Base-by-base conservation (phyloP, 2,329 filamentous ascomycete species). In the Cytospora chrysosperma region DNA sequence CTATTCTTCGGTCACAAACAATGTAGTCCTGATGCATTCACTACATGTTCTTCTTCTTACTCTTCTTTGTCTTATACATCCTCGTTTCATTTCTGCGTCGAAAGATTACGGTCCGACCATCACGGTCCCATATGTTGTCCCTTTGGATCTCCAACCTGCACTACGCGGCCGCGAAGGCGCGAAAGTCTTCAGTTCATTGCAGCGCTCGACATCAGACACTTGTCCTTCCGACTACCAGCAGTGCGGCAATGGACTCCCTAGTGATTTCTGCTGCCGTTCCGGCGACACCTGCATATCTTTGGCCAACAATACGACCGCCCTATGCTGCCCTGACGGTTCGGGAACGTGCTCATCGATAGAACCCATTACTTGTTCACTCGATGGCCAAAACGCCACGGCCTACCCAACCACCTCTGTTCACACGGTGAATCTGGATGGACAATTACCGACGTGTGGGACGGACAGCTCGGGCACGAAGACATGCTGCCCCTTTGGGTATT, bases 1-100 rank as follows among this genome's bases (percentile, higher is more conserved):
- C 37, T 47, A 52, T 58, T 28, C 40, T 43, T 37, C 56, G 24
- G 13, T 19, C n/a, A 40, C 50, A 61, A 47, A 61, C 27, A 13
- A 65, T 65, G 64, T 65, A 65, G 61, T 54, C 57, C 59, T 53
- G 34, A 65, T 65, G 64, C 51, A 65, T 65, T 52, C 64, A 53
- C 51, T 49, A 37, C 32, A 37, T n/a, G 32, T 56, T 30, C 50
- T 64, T 51, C 15, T 57, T 58, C 52, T 56, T 58, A 47, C 64
- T 61, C 51, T 63, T 21, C 57, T 65, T 55, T 32, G 57, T 59
- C 50, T 58, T 49, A 9, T 47, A 24, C 9, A 30, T 27, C 50
- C 53, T 28, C 26, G 34, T 27, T 55, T 21, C 8, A 47, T 30
- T 1, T 30, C 15, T 30, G 64, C 61, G 12, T 47, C 43, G 15